Evolutionary conservation across 2,329 filamentous ascomycete species (phyloP).

Genomic region (Aspergillus terreus): DNA sequence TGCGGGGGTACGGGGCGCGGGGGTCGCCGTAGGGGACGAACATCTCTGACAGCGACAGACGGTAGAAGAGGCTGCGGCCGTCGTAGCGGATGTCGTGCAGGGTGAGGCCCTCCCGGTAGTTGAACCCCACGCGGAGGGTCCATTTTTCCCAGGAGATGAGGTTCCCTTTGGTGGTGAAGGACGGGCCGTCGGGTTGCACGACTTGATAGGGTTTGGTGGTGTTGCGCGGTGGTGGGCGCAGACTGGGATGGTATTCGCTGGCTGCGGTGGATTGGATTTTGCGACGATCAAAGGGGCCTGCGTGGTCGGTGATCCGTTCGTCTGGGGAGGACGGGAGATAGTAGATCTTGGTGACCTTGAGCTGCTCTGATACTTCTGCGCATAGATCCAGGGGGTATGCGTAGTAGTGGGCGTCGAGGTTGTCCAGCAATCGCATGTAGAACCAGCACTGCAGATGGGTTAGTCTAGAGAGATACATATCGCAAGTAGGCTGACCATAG

Average conservation of each 20-base stretch:
- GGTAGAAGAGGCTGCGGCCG: slow-evolving; percentile 39
- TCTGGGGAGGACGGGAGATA: slow-evolving; percentile 43
- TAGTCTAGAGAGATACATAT: not conserved
- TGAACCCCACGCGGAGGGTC: slow-evolving; percentile 42
- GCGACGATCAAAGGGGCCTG: slow-evolving; percentile 31
- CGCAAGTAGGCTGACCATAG: slow-evolving; percentile 41
- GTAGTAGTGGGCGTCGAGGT: slow-evolving; percentile 54
- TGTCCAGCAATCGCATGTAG: slow-evolving; percentile 39
- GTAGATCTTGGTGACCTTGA: slow-evolving; percentile 50
- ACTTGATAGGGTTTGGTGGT: slow-evolving; percentile 36
- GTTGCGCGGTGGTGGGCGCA: slow-evolving; percentile 27
- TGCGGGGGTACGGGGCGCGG: slow-evolving; percentile 39
- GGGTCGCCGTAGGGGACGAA: slow-evolving; percentile 45
- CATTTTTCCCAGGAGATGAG: slow-evolving; percentile 42
- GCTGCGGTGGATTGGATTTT: slow-evolving; percentile 13
- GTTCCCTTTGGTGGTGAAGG: slow-evolving; percentile 29
- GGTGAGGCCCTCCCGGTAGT: slow-evolving; percentile 43
- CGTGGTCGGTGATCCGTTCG: slow-evolving; percentile 36
- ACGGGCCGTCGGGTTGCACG: slow-evolving; percentile 34
- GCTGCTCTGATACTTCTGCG: slow-evolving; percentile 49
- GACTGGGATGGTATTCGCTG: slow-evolving; percentile 34
- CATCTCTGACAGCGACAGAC: slow-evolving; percentile 43
- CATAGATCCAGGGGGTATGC: slow-evolving; percentile 55
- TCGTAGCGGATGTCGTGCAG: slow-evolving; percentile 42
- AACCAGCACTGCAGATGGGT: slow-evolving; percentile 24